Base-by-base conservation (phyloP, 1,284 basidiomycete species). In the Peniophora sp. region DNA sequence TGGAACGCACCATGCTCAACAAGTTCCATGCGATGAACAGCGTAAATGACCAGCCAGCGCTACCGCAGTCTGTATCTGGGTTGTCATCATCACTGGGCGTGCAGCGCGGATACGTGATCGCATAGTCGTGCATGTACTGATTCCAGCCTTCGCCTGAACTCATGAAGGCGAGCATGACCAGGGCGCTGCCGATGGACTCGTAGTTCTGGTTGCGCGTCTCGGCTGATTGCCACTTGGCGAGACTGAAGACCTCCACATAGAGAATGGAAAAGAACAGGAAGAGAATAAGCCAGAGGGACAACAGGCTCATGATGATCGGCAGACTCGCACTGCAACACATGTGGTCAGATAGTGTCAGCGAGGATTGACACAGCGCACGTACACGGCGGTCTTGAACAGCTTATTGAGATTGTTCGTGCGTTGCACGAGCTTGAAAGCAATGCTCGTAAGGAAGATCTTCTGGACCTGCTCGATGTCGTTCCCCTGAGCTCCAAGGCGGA, bases 1-100 rank as follows among this genome's bases (percentile, higher is more conserved):
- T 8, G 25, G 50, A 36, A 62, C 83, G 61, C 58, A 92, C 92
- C 92, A 97, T 97, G 77, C 91, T 95, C 47, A 98, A 74, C 38
- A 99, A 72, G 65, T 98, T 98, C 96, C 96, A 99, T 0, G 88
- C 81, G 59, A 97, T 97, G 70, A 97, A 98, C 24, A 99, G 71
- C 0, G 79, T 74, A 64, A 87, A 95, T 0, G 95, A 85, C 87
- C 94, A 97, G 3, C 74, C 74, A 8, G 78, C 67, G 59, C 89
- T 95, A 12, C 96, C 96, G 60, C 96, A 99, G 66, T 99, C 96
- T 0, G 90, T 88, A 27, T 86, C 76, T 6, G 79, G 69, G 24
- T 74, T 61, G 0, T 61, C 48, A 10, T 55, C 43, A 1, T 67
- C 54, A 2, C 78, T 76, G 61, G 83, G 85, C 8, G 92, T 95